Evolutionary conservation across 2,329 filamentous ascomycete genomes (phyloP).

Genomic region (Xylaria sp.): DNA sequence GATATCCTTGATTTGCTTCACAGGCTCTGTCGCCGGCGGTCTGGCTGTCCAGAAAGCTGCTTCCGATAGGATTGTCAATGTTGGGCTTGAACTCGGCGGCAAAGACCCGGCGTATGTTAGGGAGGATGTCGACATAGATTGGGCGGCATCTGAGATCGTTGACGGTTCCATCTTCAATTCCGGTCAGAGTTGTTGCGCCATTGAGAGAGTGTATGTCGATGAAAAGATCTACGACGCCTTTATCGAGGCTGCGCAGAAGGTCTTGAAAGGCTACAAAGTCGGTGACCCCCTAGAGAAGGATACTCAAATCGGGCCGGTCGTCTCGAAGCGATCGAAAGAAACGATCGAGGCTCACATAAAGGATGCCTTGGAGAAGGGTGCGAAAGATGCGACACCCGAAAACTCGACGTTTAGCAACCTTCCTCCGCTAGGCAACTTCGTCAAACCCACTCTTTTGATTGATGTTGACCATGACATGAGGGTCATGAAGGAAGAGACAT

Average conservation of each 20-base stretch:
- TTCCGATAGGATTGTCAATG: constrained; percentile 80
- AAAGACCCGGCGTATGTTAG: constrained; percentile 94
- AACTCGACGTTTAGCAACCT: constrained; percentile 77
- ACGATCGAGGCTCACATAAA: constrained; percentile 79
- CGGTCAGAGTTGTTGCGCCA: constrained; percentile 94
- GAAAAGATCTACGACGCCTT: constrained; percentile 84
- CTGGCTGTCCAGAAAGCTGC: constrained; percentile 85
- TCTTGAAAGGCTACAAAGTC: constrained; percentile 80
- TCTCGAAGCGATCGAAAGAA: constrained; percentile 79
- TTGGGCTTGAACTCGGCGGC: constrained; percentile 89
- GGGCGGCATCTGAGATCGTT: constrained; percentile 93
- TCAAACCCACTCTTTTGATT: constrained; percentile 82
- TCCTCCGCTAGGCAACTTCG: constrained; percentile 83
- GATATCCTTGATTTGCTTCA: constrained; percentile 87
- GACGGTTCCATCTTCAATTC: constrained; percentile 98
- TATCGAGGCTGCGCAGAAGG: constrained; percentile 76
- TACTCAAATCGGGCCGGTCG: constrained; percentile 86
- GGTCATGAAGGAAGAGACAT: constrained; percentile 94
- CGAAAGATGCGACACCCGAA: constrained; percentile 80
- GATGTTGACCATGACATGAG: constrained; percentile 81
- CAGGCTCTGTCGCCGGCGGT: constrained; percentile 87
- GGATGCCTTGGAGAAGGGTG: constrained; percentile 83
- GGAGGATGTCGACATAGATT: constrained; percentile 82
- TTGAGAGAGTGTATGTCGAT: constrained; percentile 91
- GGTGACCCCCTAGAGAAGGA: constrained; percentile 83